Evolutionary conservation across 2,329 filamentous ascomycete species (phyloP), one percentile per base, ranked within the genome.

Genomic region (Trichoderma breve): DNA sequence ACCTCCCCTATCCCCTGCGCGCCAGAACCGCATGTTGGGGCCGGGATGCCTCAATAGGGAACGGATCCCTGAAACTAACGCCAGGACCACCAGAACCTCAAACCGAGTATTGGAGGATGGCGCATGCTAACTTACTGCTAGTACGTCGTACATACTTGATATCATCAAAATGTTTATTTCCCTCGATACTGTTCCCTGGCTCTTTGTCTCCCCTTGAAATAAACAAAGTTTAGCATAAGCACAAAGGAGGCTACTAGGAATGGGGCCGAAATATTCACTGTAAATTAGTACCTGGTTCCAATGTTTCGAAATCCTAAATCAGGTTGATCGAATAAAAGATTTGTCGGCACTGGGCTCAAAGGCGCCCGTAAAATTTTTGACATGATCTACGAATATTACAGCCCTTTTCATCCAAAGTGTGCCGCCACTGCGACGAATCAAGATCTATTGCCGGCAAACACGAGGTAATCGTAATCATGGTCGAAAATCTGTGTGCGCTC

Each of bases 61-160:
- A 57, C 57, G 26, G 64, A 67, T 67, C 68, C 58, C 68, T 64
- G 68, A 71, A 71, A 71, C 64, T 57, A 55, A 47, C 68, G 68
- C 68, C 68, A 7, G 63, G 47, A n/a, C 60, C 60, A 39, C 68
- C 58, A 21, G 28, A 26, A 30, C 58, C 43, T 34, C 64, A 57
- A 61, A 60, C 36, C 53, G 34, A 34, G 24, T 61, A 61, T 61
- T 51, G 36, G 24, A 51, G 55, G 66, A 61, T 30, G 36, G 58
- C 36, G 67, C 64, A 43, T 58, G 51, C 47, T 24, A 53, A 24
- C 1, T 1, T 39, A 12, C 65, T 60, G 30, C 57, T 51, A 21
- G n/a, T 21, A 12, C 18, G 18, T 14, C 5, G 28, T 14, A 8
- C 24, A 18, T 11, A 21, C 55, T 58, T 34, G 18, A 58, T 58